Evolutionary conservation across 2,329 filamentous ascomycete genomes (phyloP).

Genomic region (Phyllosticta citrichinensis): DNA sequence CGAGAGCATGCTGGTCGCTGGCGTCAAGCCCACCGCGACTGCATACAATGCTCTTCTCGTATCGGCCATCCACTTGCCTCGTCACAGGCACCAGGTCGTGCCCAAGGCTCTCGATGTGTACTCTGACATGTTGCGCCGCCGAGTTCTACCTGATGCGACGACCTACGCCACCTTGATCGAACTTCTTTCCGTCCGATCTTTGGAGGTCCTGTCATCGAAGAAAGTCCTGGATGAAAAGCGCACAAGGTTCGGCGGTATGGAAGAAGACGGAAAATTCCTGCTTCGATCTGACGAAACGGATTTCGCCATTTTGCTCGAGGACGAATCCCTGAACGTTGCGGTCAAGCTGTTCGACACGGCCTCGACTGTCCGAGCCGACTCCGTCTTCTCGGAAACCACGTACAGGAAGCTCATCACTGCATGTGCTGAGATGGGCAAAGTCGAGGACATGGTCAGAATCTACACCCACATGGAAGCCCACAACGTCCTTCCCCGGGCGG

Average conservation of each 20-base stretch:
- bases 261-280: slow-evolving; percentile 77
- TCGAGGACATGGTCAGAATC: slow-evolving; percentile 81
- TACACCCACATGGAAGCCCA: slow-evolving; percentile 85
- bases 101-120: slow-evolving; percentile 92
- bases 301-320: slow-evolving; percentile 74
- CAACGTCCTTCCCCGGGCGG: slow-evolving; percentile 62
- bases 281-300: slow-evolving; percentile 81
- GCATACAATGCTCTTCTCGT: slow-evolving; percentile 89
- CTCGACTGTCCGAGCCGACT: slow-evolving; percentile 47
- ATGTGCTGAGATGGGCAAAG: slow-evolving; percentile 69
- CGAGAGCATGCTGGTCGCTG: slow-evolving; percentile 76
- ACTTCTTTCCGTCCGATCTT: slow-evolving; percentile 67
- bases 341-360: slow-evolving; percentile 78
- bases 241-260: slow-evolving; percentile 74
- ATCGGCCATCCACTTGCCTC: slow-evolving; percentile 73
- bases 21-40: slow-evolving; percentile 66
- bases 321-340: slow-evolving; percentile 76
- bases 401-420: slow-evolving; percentile 80
- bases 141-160: slow-evolving; percentile 67
- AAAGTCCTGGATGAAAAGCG: slow-evolving; percentile 69
- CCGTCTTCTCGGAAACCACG: slow-evolving; percentile 65
- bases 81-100: slow-evolving; percentile 71
- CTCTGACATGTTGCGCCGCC: slow-evolving; percentile 85
- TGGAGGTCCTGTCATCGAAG: slow-evolving; percentile 67
- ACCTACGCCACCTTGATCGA: slow-evolving; percentile 85